A percentile compares a stretch with the other conserved stretches of the same genome.
phyloP scores from a whole-genome alignment of 805 yeast genomes.

The Dipodascopsis uninucleata region DNA sequence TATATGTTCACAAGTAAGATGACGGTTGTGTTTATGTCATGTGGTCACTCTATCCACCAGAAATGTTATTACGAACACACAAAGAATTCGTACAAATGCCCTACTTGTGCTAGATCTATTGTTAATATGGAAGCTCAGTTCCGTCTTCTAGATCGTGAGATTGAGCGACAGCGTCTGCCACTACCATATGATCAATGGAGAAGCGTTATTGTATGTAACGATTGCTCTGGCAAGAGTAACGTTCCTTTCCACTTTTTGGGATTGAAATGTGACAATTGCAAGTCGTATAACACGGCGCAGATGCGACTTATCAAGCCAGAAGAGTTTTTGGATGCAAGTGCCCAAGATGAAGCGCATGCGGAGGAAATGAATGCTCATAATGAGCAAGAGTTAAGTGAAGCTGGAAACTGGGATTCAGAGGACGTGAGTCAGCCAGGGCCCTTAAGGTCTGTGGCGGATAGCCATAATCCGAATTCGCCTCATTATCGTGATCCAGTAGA shows the following conservation, averaged over 20 bases:
- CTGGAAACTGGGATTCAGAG: too few species aligned
- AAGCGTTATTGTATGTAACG: slow-evolving; percentile 74
- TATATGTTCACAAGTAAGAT: slow-evolving; percentile 78
- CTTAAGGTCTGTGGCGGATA: too few species aligned
- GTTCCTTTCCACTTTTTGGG: slow-evolving; percentile 81
- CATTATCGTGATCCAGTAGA: too few species aligned
- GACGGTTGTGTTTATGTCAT: slow-evolving; percentile 84
- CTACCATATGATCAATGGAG: slow-evolving; percentile 74
- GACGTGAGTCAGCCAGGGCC: too few species aligned
- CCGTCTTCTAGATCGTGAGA: slow-evolving; percentile 80
- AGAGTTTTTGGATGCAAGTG: slow-evolving; percentile 42
- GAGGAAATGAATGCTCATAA: too few species aligned
- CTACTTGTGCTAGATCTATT: slow-evolving; percentile 80
- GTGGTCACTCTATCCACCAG: slow-evolving; percentile 94
- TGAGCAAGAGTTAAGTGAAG: too few species aligned
- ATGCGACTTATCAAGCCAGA: slow-evolving; percentile 65
- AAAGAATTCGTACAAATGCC: slow-evolving; percentile 78
- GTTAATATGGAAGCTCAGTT: slow-evolving; percentile 86
- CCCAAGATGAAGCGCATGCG: too few species aligned
- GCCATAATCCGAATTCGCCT: too few species aligned
- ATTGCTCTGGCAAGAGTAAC: slow-evolving; percentile 78
- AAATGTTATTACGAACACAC: slow-evolving; percentile 75
- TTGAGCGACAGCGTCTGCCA: slow-evolving; percentile 70
- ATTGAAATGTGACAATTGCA: slow-evolving; percentile 78
- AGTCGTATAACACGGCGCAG: slow-evolving; percentile 82